These are phyloP conservation scores for Sutorius australiensis DNA, from an alignment of 768 basidiomycete genomes.

Conservation along the genomic window DNA sequence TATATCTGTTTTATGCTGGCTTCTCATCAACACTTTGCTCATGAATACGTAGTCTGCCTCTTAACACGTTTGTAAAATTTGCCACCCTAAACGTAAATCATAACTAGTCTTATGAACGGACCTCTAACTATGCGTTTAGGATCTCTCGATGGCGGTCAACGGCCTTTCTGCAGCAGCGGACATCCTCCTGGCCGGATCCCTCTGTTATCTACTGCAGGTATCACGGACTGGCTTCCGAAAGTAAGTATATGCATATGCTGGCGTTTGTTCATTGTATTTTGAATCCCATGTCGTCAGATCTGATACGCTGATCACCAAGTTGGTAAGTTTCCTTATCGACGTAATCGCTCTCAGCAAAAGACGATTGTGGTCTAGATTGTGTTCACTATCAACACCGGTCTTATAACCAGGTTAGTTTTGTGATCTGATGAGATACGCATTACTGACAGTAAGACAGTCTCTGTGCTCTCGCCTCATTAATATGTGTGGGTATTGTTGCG, in stretches of 20 bases:
- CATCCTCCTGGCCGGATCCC: constrained; percentile 41
- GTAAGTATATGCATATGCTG: not conserved
- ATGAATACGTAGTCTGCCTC: constrained; percentile 29
- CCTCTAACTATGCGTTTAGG: constrained; percentile 5
- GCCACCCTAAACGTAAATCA: constrained; percentile 38
- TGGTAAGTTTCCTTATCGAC: constrained; percentile 21
- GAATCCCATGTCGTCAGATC: constrained; percentile 25
- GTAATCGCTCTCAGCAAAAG: not conserved
- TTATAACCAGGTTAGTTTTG: constrained; percentile 30
- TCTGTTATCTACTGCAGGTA: not conserved
- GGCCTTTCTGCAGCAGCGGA: constrained; percentile 46
- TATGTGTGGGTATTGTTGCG: constrained; percentile 35
- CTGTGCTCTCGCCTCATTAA: constrained; percentile 52
- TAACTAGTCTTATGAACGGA: not conserved
- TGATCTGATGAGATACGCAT: not conserved
- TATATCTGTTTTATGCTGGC: constrained; percentile 8
- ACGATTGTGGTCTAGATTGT: constrained; percentile 36
- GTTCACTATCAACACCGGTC: constrained; percentile 47
- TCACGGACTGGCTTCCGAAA: not conserved
- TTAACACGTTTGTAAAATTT: constrained; percentile 41
- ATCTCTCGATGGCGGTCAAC: constrained; percentile 50
- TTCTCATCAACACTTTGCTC: not conserved
- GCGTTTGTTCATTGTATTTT: not conserved
- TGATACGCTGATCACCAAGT: constrained; percentile 48
- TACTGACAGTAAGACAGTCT: constrained; percentile 29